Conservation (phyloP, 1,284 basidiomycete species). For the Cutaneotrichosporon cutaneum region DNA sequence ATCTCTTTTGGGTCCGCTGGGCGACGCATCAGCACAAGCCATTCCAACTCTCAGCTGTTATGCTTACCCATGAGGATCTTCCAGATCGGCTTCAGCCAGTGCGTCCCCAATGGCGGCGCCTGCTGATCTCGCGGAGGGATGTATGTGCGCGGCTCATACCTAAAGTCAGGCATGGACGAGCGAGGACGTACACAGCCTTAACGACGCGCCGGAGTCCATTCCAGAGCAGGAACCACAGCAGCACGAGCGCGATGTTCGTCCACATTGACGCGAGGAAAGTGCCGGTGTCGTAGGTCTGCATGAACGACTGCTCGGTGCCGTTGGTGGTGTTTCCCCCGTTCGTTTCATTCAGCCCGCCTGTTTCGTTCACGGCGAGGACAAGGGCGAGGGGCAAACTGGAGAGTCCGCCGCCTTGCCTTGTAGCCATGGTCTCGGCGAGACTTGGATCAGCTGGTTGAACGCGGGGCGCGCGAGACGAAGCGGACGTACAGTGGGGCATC, state of each 20-base stretch:
- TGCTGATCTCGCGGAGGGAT: conserved; percentile 50
- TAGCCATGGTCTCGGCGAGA: neutral
- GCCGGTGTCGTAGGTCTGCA: neutral
- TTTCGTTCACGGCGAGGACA: neutral
- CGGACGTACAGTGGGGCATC: neutral
- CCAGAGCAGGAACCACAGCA: neutral
- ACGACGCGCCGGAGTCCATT: neutral
- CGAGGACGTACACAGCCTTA: neutral
- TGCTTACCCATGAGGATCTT: conserved; percentile 27
- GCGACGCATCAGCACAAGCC: neutral
- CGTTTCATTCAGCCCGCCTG: neutral
- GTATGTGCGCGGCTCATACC: conserved; percentile 71
- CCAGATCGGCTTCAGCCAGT: conserved; percentile 41
- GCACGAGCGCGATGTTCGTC: neutral
- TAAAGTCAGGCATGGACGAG: neutral
- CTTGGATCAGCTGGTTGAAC: neutral
- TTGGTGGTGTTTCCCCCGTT: too few relatives aligned
- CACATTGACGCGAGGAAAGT: neutral
- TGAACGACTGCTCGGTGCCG: neutral
- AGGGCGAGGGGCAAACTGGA: too few relatives aligned
- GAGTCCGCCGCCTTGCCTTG: too few relatives aligned
- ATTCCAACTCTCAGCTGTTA: too few relatives aligned
- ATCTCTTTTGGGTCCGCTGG: conserved; percentile 56
- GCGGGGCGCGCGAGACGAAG: too few relatives aligned
- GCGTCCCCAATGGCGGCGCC: conserved; percentile 34